Percentiles rank a stretch among this genome's conserved stretches.
These are phyloP conservation scores for Hyphodiscus hymeniophilus DNA, from an alignment of 495 filamentous ascomycete genomes.

Conservation along the genomic window DNA sequence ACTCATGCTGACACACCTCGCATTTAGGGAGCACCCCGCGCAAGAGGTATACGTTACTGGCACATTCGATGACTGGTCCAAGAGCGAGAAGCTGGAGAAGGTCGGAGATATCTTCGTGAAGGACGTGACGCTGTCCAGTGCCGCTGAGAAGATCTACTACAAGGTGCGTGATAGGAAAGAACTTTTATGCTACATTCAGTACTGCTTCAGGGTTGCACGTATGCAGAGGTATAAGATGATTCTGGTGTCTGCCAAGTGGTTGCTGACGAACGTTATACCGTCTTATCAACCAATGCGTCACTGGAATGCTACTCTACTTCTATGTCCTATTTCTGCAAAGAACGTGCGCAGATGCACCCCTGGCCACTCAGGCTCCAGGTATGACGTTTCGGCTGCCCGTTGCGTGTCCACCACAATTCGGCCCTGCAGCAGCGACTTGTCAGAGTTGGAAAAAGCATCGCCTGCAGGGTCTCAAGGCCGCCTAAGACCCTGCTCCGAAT, in stretches of 20 bases:
- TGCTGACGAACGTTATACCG: background rate
- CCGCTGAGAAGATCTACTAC: constrained; percentile 63
- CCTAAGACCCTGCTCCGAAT: constrained; percentile 15
- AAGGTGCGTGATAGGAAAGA: constrained; percentile 48
- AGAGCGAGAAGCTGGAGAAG: constrained; percentile 72
- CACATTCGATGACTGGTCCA: constrained; percentile 90
- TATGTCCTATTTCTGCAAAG: background rate
- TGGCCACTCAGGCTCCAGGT: background rate
- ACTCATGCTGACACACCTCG: constrained; percentile 3
- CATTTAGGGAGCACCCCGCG: constrained; percentile 60
- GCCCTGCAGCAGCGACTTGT: constrained; percentile 20
- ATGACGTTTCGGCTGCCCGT: constrained; percentile 9
- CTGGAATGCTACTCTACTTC: background rate
- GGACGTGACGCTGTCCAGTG: constrained; percentile 57
- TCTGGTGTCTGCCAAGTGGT: constrained; percentile 3
- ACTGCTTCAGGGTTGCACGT: background rate
- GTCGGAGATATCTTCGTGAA: constrained; percentile 65
- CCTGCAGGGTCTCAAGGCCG: constrained; percentile 4
- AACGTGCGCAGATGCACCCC: background rate
- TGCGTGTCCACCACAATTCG: constrained; percentile 1
- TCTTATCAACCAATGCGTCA: background rate
- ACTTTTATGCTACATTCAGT: background rate
- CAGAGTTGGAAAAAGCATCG: constrained; percentile 8
- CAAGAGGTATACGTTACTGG: constrained; percentile 90
- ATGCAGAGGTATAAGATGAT: background rate